Base-by-base conservation (phyloP, 2,329 filamentous ascomycete genomes). In the Cladosporium sp. region DNA sequence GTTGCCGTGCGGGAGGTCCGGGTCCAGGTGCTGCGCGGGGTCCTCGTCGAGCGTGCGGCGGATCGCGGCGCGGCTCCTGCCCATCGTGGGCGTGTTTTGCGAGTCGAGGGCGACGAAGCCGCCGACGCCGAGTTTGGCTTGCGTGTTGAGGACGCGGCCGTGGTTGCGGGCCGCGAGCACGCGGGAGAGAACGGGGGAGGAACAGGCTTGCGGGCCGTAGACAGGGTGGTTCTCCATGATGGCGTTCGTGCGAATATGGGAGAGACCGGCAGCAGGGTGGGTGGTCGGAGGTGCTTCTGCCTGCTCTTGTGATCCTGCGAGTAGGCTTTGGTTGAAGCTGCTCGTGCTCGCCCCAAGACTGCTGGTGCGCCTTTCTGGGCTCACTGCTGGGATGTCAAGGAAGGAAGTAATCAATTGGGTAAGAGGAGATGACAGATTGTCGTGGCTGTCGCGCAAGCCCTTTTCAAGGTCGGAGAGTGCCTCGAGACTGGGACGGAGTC, bases 201-300 rank as follows among this genome's bases (percentile, higher is more conserved):
- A 71, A 28, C 70, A 61, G 2, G 68, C 67, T 61, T 83, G 82
- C 9, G 83, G 83, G 3, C 83, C 83, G 59, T 78, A 77, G 31
- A 77, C 64, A 2, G 82, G 79, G 62, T 85, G 81, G 61, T 85
- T 85, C 59, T 75, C 70, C 42, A 81, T 68, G 61, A 77, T 71
- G 18, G 78, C 71, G 51, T 75, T 72, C 10, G 78, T 79, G 45
- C 80, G 76, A 3, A 79, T 69, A 63, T 86, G 85, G 11, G 79
- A 78, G 4, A 86, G 71, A 57, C 83, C 83, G 4, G 80, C 83
- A 3, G 80, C 83, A 2, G 83, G 83, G 66, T 86, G 83, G 7
- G 83, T 85, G 54, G 76, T 77, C 1, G 81, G 79, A 16, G 79
- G 79, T 2, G 77, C 78, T 14, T 35, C 31, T 14, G 49, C 28